phyloP scores from a whole-genome alignment of 1,139 yeast genomes.

The Kodamaea alishanica region DNA sequence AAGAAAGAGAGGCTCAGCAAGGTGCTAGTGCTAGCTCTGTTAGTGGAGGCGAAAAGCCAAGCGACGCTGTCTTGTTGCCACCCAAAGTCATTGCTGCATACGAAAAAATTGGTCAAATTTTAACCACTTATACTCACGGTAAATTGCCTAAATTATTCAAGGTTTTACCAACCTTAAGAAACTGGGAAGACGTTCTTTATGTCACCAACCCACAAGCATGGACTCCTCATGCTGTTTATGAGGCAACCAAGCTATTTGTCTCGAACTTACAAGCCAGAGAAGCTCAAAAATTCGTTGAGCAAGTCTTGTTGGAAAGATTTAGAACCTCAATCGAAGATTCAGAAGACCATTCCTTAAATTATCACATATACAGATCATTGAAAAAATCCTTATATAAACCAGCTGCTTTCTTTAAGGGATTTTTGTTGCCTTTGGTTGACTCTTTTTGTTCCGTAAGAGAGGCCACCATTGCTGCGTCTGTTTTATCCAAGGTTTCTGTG shows the following conservation, averaged over 20 bases:
- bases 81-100: slow-evolving; percentile 95
- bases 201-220: slow-evolving; percentile 90
- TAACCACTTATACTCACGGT: slow-evolving; percentile 93
- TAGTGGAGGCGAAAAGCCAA: slow-evolving; percentile 21
- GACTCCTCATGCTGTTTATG: slow-evolving; percentile 96
- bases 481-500: slow-evolving; percentile 80
- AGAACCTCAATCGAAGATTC: slow-evolving; percentile 78
- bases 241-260: slow-evolving; percentile 90
- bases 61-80: slow-evolving; percentile 67
- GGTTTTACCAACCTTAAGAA: slow-evolving; percentile 84
- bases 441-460: slow-evolving; percentile 84
- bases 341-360: slow-evolving; percentile 68
- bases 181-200: slow-evolving; percentile 93
- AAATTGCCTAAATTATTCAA: slow-evolving; percentile 92
- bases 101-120: slow-evolving; percentile 82
- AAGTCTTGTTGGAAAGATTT: slow-evolving; percentile 78
- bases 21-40: slow-evolving; percentile 35
- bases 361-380: slow-evolving; percentile 86
- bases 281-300: slow-evolving; percentile 78
- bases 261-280: slow-evolving; percentile 84
- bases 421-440: slow-evolving; percentile 84
- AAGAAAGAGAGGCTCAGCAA: slow-evolving; percentile 56
- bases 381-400: slow-evolving; percentile 95
- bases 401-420: slow-evolving; percentile 95
- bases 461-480: slow-evolving; percentile 93